Evolutionary conservation across 1,139 yeast genomes (phyloP), one percentile per base, ranked within the genome.

Genomic region (Zygosaccharomyces pseudobailii): DNA sequence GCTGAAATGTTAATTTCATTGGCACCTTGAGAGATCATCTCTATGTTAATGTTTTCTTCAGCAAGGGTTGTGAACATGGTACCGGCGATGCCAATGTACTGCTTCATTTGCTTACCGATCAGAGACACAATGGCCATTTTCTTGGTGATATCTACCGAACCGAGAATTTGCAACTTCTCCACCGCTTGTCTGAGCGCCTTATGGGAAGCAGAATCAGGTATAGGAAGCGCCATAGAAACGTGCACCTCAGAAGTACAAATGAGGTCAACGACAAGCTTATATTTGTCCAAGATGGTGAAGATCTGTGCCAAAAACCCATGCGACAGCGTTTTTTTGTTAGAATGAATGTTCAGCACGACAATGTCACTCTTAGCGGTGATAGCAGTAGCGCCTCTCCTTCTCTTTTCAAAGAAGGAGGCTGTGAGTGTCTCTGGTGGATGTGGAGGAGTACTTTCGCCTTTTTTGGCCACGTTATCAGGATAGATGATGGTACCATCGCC

Each of bases 11-110:
- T 92, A 60, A 92, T 92, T 70, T 92, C 98, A 63, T 92, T 90
- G 30, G 98, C 97, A 57, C 98, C 98, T 74, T 92, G 98, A 48
- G 90, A 81, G 63, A 92, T 92, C 98, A 92, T 92, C 68, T 92
- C 98, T 59, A 92, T 89, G 70, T 92, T 92, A 61, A 92, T 86
- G 47, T 79, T 80, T 59, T 92, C 96, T 62, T 87, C 94, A 4
- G 97, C 97, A 59, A 92, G 73, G 3, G 95, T 88, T 56, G 90
- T 84, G 71, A 92, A 92, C 97, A 92, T 92, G 56, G 88, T 84
- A 38, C 97, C 97, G 0, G 98, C 98, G 63, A 89, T 90, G 65
- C 98, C 98, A 54, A 92, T 87, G 64, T 86, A 80, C 64, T 89
- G 96, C 62, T 89, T 92, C 98, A 92, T 92, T 66, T 92, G 95